A percentile compares a stretch with the other conserved stretches of the same genome.
These are phyloP conservation scores for Pyrrhoderma noxium DNA, from an alignment of 1,284 basidiomycete genomes.

Conservation along the genomic window DNA sequence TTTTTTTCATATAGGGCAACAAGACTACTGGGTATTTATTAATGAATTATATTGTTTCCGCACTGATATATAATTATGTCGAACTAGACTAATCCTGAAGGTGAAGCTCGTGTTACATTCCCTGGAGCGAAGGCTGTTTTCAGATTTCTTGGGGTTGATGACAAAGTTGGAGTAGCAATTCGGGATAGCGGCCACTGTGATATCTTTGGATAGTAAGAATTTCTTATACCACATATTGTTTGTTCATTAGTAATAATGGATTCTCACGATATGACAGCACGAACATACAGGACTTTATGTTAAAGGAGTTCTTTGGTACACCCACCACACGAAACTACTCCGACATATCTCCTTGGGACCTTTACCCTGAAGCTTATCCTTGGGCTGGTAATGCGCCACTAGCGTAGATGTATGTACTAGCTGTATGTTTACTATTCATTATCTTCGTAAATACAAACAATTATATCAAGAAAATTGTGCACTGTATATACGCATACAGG, in stretches of 20 bases:
- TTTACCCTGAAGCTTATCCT: constrained; percentile 6
- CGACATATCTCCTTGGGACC: constrained; percentile 12
- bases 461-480: too few species aligned
- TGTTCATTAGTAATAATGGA: not conserved
- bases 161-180: constrained; percentile 24
- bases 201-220: constrained; percentile 25
- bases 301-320: constrained; percentile 15
- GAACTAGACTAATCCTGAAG: constrained; percentile 20
- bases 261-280: not conserved
- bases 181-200: constrained; percentile 23
- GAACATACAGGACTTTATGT: constrained; percentile 16
- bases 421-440: too few species aligned
- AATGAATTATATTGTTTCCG: not conserved
- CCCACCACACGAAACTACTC: constrained; percentile 14
- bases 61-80: not conserved
- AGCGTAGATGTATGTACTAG: not conserved
- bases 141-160: constrained; percentile 22
- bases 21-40: constrained; percentile 21
- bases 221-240: not conserved
- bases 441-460: too few species aligned
- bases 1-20: constrained; percentile 10
- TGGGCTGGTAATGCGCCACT: constrained; percentile 3
- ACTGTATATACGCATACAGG: too few species aligned
- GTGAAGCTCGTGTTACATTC: constrained; percentile 23
- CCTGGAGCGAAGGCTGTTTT: constrained; percentile 22